These are phyloP conservation scores for Stevia rebaudiana DNA, from an alignment of 140 eudicot species.

Conservation along the genomic window DNA sequence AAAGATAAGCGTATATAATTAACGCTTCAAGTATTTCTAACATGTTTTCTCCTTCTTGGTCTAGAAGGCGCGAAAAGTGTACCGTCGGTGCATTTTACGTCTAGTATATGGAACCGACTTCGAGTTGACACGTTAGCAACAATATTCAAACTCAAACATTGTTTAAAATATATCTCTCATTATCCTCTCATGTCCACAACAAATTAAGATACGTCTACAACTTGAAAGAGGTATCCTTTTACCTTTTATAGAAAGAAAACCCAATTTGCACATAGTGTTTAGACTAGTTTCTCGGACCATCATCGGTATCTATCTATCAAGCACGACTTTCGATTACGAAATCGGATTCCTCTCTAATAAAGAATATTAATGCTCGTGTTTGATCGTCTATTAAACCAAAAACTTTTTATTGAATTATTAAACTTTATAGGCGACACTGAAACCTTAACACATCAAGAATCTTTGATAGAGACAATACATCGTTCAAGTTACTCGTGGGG, in stretches of 20 bases:
- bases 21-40: background rate
- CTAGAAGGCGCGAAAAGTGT: background rate
- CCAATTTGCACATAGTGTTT: slow-evolving; percentile 3
- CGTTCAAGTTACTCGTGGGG: slow-evolving; percentile 13
- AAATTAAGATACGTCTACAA: slow-evolving; percentile 4
- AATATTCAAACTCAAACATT: background rate
- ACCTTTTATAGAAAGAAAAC: background rate
- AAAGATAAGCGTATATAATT: background rate
- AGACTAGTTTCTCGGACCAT: slow-evolving; percentile 23
- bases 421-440: slow-evolving; percentile 6
- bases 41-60: background rate
- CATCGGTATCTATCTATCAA: background rate
- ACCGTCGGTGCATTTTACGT: background rate
- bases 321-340: slow-evolving; percentile 8
- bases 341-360: slow-evolving; percentile 14
- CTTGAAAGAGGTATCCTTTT: slow-evolving; percentile 3
- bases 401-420: slow-evolving; percentile 30
- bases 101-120: background rate
- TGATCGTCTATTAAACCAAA: slow-evolving; percentile 10
- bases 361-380: slow-evolving; percentile 22
- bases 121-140: slow-evolving; percentile 12
- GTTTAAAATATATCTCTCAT: background rate
- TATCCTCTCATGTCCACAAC: slow-evolving; percentile 6
- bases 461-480: slow-evolving; percentile 1
- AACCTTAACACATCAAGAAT: slow-evolving; percentile 26